A percentile compares a stretch with the other conserved stretches of the same genome.
Conservation (phyloP, 225 moss, liverwort and hornwort species). For the Climacium dendroides region DNA sequence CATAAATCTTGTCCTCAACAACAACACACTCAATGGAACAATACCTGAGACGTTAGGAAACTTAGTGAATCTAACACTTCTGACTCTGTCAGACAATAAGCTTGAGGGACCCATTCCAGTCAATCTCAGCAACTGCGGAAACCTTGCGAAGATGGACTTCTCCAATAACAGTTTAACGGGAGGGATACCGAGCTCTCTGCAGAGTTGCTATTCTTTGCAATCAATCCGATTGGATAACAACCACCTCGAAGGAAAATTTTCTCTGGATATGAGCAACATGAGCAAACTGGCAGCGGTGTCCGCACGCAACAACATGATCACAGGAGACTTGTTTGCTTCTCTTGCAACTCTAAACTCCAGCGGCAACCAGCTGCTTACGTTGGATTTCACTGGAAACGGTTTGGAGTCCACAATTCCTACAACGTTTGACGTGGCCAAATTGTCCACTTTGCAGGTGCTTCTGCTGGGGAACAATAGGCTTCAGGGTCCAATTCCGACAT, state of each 20-base stretch:
- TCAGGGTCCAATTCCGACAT: conserved; percentile 15
- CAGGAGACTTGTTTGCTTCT: conserved; percentile 1
- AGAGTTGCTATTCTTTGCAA: conserved; percentile 1
- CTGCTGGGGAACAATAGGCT: conserved; percentile 10
- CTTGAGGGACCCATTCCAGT: conserved; percentile 2
- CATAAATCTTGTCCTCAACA: conserved; percentile 9
- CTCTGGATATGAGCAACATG: conserved; percentile 19
- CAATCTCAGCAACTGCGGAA: conserved; percentile 1
- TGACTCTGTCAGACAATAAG: conserved; percentile 11
- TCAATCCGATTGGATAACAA: conserved; percentile 1
- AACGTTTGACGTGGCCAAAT: not conserved
- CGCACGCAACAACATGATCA: conserved; percentile 7
- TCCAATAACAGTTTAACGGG: conserved; percentile 9
- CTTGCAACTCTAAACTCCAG: conserved; percentile 5
- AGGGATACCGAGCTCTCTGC: not conserved
- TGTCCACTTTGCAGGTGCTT: conserved; percentile 5
- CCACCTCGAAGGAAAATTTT: not conserved
- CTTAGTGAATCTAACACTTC: not conserved
- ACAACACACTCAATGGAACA: conserved; percentile 10
- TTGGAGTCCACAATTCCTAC: not conserved
- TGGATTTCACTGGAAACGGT: conserved; percentile 8
- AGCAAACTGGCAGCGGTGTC: not conserved
- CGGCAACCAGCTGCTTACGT: not conserved
- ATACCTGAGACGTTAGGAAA: conserved; percentile 6
- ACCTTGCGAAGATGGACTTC: not conserved